phyloP scores from a whole-genome alignment of 164 flowering plant species.

The Nymphaea colorata region DNA sequence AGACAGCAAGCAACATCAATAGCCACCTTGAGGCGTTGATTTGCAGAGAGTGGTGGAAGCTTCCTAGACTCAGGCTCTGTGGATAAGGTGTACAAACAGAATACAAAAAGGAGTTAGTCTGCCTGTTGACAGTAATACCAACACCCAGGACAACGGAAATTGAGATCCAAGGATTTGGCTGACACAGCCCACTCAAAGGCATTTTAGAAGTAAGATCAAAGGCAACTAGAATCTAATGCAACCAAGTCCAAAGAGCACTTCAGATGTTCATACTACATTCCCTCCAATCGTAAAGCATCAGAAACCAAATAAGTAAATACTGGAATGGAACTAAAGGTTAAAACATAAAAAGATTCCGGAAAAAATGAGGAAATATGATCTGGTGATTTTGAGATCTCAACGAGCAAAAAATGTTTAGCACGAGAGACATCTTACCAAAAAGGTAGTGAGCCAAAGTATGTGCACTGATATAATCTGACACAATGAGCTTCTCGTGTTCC shows the following conservation, averaged over 20 bases:
- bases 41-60: constrained; percentile 27
- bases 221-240: too few relatives aligned
- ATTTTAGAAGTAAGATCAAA: too few relatives aligned
- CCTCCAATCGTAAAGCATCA: background rate
- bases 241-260: too few relatives aligned
- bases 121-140: too few relatives aligned
- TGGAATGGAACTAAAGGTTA: background rate
- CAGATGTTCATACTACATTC: too few relatives aligned
- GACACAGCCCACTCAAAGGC: too few relatives aligned
- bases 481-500: constrained; percentile 57
- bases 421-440: constrained; percentile 29
- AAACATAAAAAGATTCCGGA: background rate
- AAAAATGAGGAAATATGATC: background rate
- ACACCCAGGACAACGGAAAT: too few relatives aligned
- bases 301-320: background rate
- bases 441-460: constrained; percentile 42
- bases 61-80: constrained; percentile 34
- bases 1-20: constrained; percentile 46
- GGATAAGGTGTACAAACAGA: background rate
- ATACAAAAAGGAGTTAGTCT: background rate
- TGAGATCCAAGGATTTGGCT: too few relatives aligned
- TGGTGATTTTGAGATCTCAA: background rate
- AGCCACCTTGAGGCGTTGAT: constrained; percentile 38
- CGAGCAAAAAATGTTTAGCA: background rate
- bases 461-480: constrained; percentile 44